A percentile compares a stretch with the other conserved stretches of the same genome.
Conservation (phyloP, 495 filamentous ascomycete genomes). For the Cenococcum geophilum region DNA sequence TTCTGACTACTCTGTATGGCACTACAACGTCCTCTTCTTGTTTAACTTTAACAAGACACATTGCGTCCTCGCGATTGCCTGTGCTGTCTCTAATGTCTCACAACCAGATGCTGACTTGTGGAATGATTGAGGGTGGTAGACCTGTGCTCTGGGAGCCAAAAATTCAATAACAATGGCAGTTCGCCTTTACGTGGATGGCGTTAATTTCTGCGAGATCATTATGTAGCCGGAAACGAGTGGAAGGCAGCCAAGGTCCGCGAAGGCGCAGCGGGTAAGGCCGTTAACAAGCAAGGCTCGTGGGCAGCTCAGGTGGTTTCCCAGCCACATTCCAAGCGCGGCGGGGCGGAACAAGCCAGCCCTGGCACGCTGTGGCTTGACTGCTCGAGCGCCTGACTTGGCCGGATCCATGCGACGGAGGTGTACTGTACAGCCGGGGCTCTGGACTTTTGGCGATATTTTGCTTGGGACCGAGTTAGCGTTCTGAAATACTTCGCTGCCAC, state of each 20-base stretch:
- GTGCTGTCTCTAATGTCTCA: too few species aligned
- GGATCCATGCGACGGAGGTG: too few species aligned
- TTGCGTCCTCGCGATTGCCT: constrained; percentile 13
- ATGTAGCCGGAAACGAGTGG: not conserved
- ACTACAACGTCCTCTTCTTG: constrained; percentile 36
- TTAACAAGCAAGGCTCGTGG: not conserved
- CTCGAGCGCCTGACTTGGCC: too few species aligned
- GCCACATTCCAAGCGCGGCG: not conserved
- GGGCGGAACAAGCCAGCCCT: too few species aligned
- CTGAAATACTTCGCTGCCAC: too few species aligned
- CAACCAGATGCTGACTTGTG: not conserved
- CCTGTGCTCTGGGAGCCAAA: not conserved
- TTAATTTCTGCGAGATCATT: not conserved
- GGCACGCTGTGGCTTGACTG: too few species aligned
- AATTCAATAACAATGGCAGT: not conserved
- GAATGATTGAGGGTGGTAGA: not conserved
- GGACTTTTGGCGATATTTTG: too few species aligned
- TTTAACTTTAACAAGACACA: constrained; percentile 40
- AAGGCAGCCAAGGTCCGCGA: not conserved
- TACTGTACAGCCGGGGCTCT: too few species aligned
- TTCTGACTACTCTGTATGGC: constrained; percentile 23
- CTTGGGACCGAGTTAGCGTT: too few species aligned
- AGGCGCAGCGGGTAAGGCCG: not conserved
- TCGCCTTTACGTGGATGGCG: not conserved
- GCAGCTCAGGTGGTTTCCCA: not conserved